phyloP scores from a whole-genome alignment of 345 rosid genomes.

The Euphorbia tirucalli region DNA sequence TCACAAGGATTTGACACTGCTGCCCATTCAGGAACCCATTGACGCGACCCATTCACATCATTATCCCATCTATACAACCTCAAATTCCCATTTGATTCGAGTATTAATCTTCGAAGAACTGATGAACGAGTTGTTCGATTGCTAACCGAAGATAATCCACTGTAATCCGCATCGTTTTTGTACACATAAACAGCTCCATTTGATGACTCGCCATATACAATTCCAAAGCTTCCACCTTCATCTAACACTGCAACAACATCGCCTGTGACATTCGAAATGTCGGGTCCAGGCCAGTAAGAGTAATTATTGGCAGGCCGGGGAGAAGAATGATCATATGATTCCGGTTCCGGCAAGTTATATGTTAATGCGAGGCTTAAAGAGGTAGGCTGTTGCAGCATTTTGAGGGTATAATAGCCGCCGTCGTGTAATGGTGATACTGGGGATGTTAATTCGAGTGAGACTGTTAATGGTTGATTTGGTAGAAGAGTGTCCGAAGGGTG shows the following conservation, averaged over 20 bases:
- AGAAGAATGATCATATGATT: constrained; percentile 23
- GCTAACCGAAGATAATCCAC: constrained; percentile 39
- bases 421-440: constrained; percentile 41
- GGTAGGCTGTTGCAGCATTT: constrained; percentile 80
- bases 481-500: constrained; percentile 85
- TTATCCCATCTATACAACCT: constrained; percentile 81
- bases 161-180: constrained; percentile 58
- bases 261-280: constrained; percentile 81
- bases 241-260: constrained; percentile 68
- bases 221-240: constrained; percentile 81
- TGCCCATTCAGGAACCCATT: constrained; percentile 90
- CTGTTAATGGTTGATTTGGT: constrained; percentile 80
- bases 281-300: constrained; percentile 89
- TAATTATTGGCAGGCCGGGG: too few species aligned
- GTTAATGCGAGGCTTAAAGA: constrained; percentile 84
- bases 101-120: constrained; percentile 55
- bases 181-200: constrained; percentile 75
- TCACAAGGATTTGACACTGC: constrained; percentile 88
- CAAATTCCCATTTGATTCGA: constrained; percentile 75
- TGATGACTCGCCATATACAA: constrained; percentile 71
- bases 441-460: constrained; percentile 62
- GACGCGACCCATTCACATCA: constrained; percentile 70
- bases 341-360: constrained; percentile 48
- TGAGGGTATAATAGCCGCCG: constrained; percentile 68
- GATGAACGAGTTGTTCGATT: constrained; percentile 34